Base-by-base conservation (phyloP, 2,329 filamentous ascomycete species). In the Diaporthe sp. region DNA sequence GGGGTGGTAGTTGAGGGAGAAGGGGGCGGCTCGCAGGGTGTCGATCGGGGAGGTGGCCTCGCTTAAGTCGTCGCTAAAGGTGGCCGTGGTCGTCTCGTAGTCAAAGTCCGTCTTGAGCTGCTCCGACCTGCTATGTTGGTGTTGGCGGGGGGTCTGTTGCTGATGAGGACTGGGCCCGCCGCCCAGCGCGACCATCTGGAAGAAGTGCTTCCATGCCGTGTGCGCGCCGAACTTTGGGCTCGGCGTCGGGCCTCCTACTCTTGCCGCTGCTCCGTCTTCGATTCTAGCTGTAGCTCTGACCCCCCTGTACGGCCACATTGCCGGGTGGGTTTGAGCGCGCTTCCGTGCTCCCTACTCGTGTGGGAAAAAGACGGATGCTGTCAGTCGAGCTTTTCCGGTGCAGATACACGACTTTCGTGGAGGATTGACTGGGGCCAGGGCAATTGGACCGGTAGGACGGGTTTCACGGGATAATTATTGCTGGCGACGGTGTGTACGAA, bases 161-260 rank as follows among this genome's bases (percentile, higher is more conserved):
- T 56, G 42, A 17, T 75, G 72, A 13, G 61, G 50, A 3, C n/a
- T 53, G 17, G 72, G 72, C 22, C 59, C 74, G 55, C 72, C 70
- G 39, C 74, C 74, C 42, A 75, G 72, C 53, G 74, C 61, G 25
- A 75, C 72, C 72, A 74, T 71, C 59, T 71, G 53, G 44, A 75
- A 75, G 68, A 75, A 75, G 37, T 75, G 74, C 39, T 74, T 72
- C 74, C 74, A 75, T 74, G 74, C 74, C 50, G 74, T 70, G 55
- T 75, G 59, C 19, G 72, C 74, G 27, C 74, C 74, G 50, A 75
- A 74, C 35, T 50, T 70, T 37, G 74, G 74, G 53, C 74, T 74
- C 35, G 74, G 74, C 19, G 35, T 70, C 27, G 72, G 74, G 4
- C 72, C 74, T 30, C 59, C 53, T n/a, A 65, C 12, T 50, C 69